phyloP scores from a whole-genome alignment of 352 stramenopile genomes.

The Phytophthora tubulina region DNA sequence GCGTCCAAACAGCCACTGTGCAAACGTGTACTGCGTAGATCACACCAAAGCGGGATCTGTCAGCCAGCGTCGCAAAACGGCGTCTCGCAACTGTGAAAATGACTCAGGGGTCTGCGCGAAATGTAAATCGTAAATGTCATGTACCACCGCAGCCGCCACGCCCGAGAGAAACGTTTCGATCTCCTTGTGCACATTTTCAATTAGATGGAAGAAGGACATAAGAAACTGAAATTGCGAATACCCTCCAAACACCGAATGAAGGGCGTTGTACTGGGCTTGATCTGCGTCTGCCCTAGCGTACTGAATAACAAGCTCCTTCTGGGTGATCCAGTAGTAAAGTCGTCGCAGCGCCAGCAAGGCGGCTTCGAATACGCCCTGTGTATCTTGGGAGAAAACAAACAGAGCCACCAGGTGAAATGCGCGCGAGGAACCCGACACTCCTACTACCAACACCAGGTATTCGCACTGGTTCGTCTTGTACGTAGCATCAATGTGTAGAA shows the following conservation, averaged over 20 bases:
- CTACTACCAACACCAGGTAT: constrained; percentile 9
- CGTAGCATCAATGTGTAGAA: neutral
- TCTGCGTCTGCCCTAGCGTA: constrained; percentile 31
- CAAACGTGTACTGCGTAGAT: neutral
- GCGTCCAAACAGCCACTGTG: neutral
- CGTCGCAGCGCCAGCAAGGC: neutral
- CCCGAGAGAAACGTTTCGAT: neutral
- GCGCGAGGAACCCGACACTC: neutral
- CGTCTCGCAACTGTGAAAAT: neutral
- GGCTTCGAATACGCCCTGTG: neutral
- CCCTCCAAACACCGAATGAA: neutral
- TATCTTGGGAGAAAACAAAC: constrained; percentile 18
- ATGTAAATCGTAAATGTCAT: neutral
- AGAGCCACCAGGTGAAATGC: constrained; percentile 4
- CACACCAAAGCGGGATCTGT: neutral
- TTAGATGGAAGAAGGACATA: constrained; percentile 24
- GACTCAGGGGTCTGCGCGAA: neutral
- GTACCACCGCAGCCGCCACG: neutral
- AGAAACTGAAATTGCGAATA: constrained; percentile 4
- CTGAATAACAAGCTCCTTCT: neutral
- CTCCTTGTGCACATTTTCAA: neutral
- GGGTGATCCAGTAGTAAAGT: neutral
- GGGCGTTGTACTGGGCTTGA: neutral
- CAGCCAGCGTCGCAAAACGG: neutral
- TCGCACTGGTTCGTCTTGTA: constrained; percentile 19